Evolutionary conservation across 176 grass and related monocot genomes (phyloP).

Genomic region (Rhynchospora pubera): DNA sequence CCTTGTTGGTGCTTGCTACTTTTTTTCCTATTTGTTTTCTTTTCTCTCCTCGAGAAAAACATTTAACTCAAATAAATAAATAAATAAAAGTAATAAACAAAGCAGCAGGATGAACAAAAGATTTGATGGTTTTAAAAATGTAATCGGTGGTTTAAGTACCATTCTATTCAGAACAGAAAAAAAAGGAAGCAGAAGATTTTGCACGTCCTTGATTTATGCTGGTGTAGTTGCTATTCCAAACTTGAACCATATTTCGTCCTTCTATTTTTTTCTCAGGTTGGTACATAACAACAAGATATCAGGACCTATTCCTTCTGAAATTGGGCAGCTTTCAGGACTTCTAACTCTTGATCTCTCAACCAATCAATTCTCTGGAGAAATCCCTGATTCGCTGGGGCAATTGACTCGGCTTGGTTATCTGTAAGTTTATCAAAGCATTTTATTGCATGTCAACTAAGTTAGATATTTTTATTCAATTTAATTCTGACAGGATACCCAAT

Average conservation of each 20-base stretch:
- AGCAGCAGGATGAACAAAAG: neutral
- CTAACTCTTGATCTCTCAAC: conserved; percentile 82
- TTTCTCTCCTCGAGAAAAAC: neutral
- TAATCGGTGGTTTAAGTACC: neutral
- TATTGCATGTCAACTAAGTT: neutral
- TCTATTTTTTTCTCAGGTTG: conserved; percentile 41
- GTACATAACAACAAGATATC: conserved; percentile 95
- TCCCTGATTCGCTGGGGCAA: conserved; percentile 71
- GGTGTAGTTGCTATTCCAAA: too few relatives aligned
- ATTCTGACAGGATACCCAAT: conserved; percentile 29
- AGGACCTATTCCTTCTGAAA: conserved; percentile 68
- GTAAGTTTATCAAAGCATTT: conserved; percentile 39
- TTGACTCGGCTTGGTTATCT: conserved; percentile 77
- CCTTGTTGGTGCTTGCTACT: conserved; percentile 46
- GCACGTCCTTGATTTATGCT: conserved; percentile 8
- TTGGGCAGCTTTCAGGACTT: conserved; percentile 71
- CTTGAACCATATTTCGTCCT: conserved; percentile 8
- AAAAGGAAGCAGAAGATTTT: neutral
- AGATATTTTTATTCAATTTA: conserved; percentile 16
- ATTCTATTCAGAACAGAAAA: neutral
- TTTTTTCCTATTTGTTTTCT: neutral
- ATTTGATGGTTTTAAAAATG: neutral
- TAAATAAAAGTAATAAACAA: neutral
- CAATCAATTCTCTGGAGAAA: conserved; percentile 75
- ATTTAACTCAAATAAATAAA: neutral